Base-by-base conservation (phyloP, 2,329 filamentous ascomycete genomes). In the Monilinia fructigena region DNA sequence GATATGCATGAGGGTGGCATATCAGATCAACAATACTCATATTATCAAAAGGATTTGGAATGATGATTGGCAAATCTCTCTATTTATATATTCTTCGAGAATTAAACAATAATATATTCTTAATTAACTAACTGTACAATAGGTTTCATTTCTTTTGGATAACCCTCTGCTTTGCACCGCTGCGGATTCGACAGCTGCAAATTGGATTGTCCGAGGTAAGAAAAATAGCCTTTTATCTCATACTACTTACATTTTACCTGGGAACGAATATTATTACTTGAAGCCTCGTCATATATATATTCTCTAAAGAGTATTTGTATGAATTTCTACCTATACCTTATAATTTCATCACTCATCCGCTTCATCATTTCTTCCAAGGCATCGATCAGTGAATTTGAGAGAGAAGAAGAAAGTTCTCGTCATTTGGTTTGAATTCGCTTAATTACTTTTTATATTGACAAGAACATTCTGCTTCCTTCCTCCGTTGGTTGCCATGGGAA, bases 241-340 rank as follows among this genome's bases (percentile, higher is more conserved):
- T 26, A 1, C n/a, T 23, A 8, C 28, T 58, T n/a, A 31, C 18
- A 59, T 16, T 31, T 47, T 18, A 47, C 26, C 42, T 59, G 20
- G 18, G 26, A 31, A 31, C 40, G 55, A 59, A 23, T 31, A 4
- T 23, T 52, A 61, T 61, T 38, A 35, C 58, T 52, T 38, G 45
- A 48, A 61, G 58, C 14, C 58, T 61, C 14, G 45, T 61, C 11
- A 35, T 59, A 59, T 52, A 59, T 52, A 10, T 52, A 10, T 35
- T 61, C 47, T 20, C 10, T 18, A 26, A 26, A 3, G 45, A 42
- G 40, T 16, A 42, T 16, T 16, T 14, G 16, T 42, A 16, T 12
- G 10, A 20, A 38, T 18, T 38, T 20, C 12, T 38, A 35, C 8
- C 18, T 18, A 23, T 31, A 48, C n/a, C 8, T 38, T n/a, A 40